Conservation (phyloP, 257 asterid genomes). For the Solanum sejunctum region DNA sequence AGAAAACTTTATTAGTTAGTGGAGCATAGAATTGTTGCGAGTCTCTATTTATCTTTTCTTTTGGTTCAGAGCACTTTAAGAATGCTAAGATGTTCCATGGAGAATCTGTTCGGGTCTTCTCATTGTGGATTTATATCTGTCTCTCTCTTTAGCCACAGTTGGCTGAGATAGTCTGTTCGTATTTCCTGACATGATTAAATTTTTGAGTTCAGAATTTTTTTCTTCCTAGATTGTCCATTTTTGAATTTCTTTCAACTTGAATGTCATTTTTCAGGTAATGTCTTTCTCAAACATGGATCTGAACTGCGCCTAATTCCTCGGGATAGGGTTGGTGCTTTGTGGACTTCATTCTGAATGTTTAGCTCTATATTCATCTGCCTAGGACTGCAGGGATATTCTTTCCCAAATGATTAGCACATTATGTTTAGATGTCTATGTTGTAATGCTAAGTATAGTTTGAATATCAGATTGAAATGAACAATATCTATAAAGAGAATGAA, state of each 20-base stretch:
- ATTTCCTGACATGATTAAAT: background rate
- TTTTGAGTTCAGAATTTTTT: background rate
- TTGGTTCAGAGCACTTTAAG: background rate
- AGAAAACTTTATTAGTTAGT: background rate
- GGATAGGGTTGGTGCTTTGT: constrained; percentile 63
- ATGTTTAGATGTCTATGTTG: background rate
- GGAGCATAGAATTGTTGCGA: background rate
- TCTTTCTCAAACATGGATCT: constrained; percentile 84
- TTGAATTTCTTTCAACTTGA: background rate
- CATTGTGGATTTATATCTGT: background rate
- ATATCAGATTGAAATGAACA: background rate
- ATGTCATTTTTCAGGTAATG: constrained; percentile 48
- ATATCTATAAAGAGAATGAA: background rate
- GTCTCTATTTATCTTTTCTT: background rate
- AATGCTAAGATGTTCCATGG: background rate
- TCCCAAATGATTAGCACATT: background rate
- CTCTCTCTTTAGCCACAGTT: background rate
- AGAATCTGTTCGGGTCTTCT: background rate
- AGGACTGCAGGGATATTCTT: background rate
- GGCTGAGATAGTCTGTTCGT: background rate
- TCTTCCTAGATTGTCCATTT: background rate
- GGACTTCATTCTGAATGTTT: background rate
- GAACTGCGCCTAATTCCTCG: constrained; percentile 84
- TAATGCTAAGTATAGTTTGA: background rate
- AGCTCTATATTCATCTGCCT: background rate